A percentile compares a stretch with the other conserved stretches of the same genome.
phyloP scores from a whole-genome alignment of 1,139 yeast genomes.

The Saccharomyces hybrid region DNA sequence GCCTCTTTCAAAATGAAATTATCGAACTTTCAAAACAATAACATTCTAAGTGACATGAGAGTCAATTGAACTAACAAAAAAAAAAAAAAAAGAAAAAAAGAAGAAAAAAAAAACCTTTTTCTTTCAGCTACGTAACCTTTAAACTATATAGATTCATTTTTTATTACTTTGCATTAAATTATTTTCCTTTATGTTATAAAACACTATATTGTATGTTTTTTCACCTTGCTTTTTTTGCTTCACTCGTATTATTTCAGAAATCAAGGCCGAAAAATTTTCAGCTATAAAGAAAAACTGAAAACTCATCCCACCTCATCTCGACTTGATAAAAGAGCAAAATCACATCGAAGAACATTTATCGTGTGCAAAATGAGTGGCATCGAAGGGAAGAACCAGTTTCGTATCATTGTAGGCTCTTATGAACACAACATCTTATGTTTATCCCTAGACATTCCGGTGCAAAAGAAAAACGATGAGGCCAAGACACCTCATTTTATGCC shows the following conservation, averaged over 20 bases:
- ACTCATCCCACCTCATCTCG: neutral
- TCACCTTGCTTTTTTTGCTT: neutral
- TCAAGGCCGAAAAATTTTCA: neutral
- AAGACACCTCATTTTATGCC: conserved; percentile 70
- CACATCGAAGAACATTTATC: neutral
- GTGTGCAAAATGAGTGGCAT: neutral
- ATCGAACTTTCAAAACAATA: conserved; percentile 23
- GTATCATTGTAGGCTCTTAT: conserved; percentile 89
- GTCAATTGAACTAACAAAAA: conserved; percentile 4
- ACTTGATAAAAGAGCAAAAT: neutral
- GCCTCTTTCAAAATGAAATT: conserved; percentile 40
- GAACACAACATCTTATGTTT: conserved; percentile 88
- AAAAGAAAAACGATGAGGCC: conserved; percentile 3
- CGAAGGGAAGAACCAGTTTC: conserved; percentile 38
- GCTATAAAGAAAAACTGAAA: neutral
- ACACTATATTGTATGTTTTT: neutral
- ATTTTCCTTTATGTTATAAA: neutral
- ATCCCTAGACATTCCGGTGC: conserved; percentile 49
- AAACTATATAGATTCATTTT: neutral
- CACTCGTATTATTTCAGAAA: neutral
- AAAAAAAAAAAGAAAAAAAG: too few species aligned
- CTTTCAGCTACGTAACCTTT: neutral
- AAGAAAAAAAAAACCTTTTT: neutral
- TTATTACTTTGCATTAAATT: neutral
- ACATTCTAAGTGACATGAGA: conserved; percentile 12